Conservation (phyloP, 306 rosid species). For the Senna siamea region DNA sequence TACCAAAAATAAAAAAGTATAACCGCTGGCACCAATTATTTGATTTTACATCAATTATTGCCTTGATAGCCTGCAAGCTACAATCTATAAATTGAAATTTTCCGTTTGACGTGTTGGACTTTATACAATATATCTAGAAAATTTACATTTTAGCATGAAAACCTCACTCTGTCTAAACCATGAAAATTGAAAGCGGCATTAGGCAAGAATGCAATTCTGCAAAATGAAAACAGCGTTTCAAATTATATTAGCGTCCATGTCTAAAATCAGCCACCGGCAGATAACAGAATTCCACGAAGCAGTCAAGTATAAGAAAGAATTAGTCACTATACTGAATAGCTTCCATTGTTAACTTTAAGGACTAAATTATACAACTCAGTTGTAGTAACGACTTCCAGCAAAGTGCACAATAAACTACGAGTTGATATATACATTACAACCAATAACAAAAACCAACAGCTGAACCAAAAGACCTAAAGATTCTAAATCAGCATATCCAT, state of each 20-base stretch:
- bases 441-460: constrained; percentile 8
- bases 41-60: too few species aligned
- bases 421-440: constrained; percentile 43
- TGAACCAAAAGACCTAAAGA: constrained; percentile 7
- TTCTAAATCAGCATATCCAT: constrained; percentile 25
- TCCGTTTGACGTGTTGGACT: neutral
- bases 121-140: too few species aligned
- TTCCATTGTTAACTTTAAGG: neutral
- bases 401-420: constrained; percentile 30
- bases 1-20: too few species aligned
- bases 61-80: too few species aligned
- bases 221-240: neutral
- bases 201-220: neutral
- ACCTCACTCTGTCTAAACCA: neutral
- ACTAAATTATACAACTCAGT: too few species aligned
- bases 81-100: too few species aligned
- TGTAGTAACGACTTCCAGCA: constrained; percentile 6
- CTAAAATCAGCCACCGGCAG: neutral
- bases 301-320: neutral
- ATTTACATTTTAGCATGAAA: neutral
- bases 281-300: neutral
- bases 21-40: too few species aligned
- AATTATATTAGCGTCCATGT: too few species aligned
- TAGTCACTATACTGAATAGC: neutral
- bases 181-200: too few species aligned